phyloP scores from a whole-genome alignment of 2,329 filamentous ascomycete genomes.

The Immersiporthe knoxdaviesiana region DNA sequence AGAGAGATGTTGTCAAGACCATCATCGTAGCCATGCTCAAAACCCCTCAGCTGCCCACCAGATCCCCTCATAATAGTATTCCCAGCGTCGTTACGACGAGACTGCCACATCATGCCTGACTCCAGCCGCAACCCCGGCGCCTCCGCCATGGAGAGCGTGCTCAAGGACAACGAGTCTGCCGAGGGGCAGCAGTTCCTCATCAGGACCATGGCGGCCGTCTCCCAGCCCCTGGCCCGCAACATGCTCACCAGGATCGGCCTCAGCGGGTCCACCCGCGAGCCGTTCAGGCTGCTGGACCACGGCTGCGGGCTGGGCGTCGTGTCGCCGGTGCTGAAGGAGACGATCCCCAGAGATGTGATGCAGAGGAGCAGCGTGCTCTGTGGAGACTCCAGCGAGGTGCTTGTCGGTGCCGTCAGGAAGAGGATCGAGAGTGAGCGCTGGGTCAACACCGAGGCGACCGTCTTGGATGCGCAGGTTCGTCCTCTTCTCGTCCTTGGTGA shows the following conservation, averaged over 20 bases:
- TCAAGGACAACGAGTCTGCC: conserved; percentile 6
- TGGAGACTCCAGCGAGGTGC: conserved; percentile 49
- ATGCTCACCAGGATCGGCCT: conserved; percentile 41
- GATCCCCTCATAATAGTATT: not conserved
- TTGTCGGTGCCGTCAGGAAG: conserved; percentile 46
- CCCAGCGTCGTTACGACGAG: not conserved
- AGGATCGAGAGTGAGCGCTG: conserved; percentile 48
- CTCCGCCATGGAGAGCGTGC: conserved; percentile 21
- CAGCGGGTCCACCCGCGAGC: conserved; percentile 32
- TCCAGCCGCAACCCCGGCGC: not conserved
- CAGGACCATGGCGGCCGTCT: conserved; percentile 30
- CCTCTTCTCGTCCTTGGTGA: not conserved
- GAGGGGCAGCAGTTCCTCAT: conserved; percentile 25
- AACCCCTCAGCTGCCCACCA: not conserved
- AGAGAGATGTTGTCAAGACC: not conserved
- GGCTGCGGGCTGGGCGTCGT: conserved; percentile 58
- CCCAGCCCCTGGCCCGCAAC: conserved; percentile 31
- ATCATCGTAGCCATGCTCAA: not conserved
- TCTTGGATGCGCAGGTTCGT: conserved; percentile 52
- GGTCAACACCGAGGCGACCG: conserved; percentile 47
- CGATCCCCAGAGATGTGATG: conserved; percentile 44
- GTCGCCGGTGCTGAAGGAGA: conserved; percentile 47
- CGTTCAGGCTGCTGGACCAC: conserved; percentile 52
- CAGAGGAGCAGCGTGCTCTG: conserved; percentile 51
- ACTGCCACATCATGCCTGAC: not conserved